Base-by-base conservation (phyloP, 208 protist species). In the Leishmania amazonensis region DNA sequence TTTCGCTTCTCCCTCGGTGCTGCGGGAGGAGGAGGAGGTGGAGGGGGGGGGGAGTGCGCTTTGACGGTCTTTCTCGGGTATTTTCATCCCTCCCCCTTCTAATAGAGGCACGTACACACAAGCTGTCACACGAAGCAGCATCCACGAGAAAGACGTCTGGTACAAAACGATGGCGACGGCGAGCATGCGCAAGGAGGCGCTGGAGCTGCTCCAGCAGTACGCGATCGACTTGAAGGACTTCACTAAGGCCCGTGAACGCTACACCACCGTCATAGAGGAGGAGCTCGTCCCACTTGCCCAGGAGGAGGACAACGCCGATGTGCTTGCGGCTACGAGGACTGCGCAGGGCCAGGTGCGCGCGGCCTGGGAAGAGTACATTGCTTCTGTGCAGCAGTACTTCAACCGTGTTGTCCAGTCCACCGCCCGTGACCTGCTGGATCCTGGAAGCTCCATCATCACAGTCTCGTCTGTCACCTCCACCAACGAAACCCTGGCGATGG, bases 151-250 rank as follows among this genome's bases (percentile, higher is more conserved):
- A 68, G 17, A 53, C 62, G 42, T 28, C 13, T 51, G 13, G 21
- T 6, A 42, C 42, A 45, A 17, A 70, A 64, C 45, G 42, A 97
- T 97, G 94, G 88, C 85, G 28, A 91, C 88, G 3, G 80, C 83
- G 28, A 81, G 68, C 68, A 85, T 97, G 38, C 82, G 87, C 49
- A 71, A 86, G 45, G 90, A 85, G 80, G 81, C 90, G 24, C 65
- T 93, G 76, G 84, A 91, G 75, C 73, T 96, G 35, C 83, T 97
- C 60, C 90, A 97, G 75, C 83, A 87, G 67, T 93, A 91, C 71
- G 70, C 67, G 73, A 92, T 97, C 79, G 91, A 97, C 77, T 67
- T 93, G 4, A 94, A 94, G 76, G 94, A 97, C 81, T 93, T 94
- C 64, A 87, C 79, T 54, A 94, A 92, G 81, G 94, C 94, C 6